These are phyloP conservation scores for Berberis vulgaris DNA, from an alignment of 164 flowering plant genomes.

Conservation along the genomic window DNA sequence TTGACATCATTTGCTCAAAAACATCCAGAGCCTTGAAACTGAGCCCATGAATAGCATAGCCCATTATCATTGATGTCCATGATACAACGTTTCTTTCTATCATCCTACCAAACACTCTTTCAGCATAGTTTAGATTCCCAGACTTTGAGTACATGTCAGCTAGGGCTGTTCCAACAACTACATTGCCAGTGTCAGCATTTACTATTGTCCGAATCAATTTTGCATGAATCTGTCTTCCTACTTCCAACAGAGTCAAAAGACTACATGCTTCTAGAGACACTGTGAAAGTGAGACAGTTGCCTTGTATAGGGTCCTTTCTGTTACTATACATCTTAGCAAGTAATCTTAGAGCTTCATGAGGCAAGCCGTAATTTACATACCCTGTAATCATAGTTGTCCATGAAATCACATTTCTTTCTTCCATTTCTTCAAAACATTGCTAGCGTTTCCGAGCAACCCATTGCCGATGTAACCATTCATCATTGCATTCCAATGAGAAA, in stretches of 20 bases:
- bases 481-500: conserved; percentile 26
- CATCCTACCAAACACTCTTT: conserved; percentile 16
- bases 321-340: conserved; percentile 23
- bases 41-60: conserved; percentile 29
- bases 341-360: conserved; percentile 19
- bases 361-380: conserved; percentile 17
- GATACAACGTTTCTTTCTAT: conserved; percentile 20
- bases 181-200: conserved; percentile 10
- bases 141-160: conserved; percentile 33
- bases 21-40: conserved; percentile 22
- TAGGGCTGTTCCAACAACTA: conserved; percentile 27
- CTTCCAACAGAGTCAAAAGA: conserved; percentile 15
- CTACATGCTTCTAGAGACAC: conserved; percentile 28
- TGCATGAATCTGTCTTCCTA: conserved; percentile 36
- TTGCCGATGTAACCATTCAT: conserved; percentile 23
- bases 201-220: conserved; percentile 15
- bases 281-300: conserved; percentile 28
- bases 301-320: conserved; percentile 11
- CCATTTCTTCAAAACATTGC: conserved; percentile 17
- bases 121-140: conserved; percentile 16
- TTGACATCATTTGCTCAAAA: conserved; percentile 23
- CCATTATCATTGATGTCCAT: conserved; percentile 33
- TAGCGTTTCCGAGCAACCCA: conserved; percentile 26
- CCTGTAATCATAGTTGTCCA: conserved; percentile 40
- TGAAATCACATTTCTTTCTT: conserved; percentile 27